A percentile compares a stretch with the other conserved stretches of the same genome.
Evolutionary conservation across 495 filamentous ascomycete species (phyloP).

Genomic region (Copromyces sp.): DNA sequence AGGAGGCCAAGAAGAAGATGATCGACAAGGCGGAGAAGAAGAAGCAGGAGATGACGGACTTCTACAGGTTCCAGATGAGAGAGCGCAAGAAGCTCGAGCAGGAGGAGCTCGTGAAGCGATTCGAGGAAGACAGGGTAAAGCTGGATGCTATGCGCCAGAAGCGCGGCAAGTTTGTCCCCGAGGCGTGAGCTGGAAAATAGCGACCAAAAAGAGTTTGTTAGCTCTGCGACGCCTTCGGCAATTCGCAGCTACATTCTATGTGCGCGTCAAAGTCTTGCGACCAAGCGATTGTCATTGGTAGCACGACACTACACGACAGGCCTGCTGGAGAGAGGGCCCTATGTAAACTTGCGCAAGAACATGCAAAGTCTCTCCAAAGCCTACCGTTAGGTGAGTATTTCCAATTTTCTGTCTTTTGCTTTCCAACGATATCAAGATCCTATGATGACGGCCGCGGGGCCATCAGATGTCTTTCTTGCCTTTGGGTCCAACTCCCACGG

Average conservation of each 20-base stretch:
- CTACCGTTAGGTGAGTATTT: not conserved
- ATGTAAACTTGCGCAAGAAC: not conserved
- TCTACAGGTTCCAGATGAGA: constrained; percentile 88
- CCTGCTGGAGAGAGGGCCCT: not conserved
- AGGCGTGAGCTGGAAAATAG: constrained; percentile 23
- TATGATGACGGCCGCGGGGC: constrained; percentile 48
- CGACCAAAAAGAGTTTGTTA: not conserved
- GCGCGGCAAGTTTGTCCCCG: constrained; percentile 48
- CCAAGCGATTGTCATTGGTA: not conserved
- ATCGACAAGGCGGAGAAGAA: constrained; percentile 57
- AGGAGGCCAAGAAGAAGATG: constrained; percentile 61
- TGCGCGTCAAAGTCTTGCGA: not conserved
- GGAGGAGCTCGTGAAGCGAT: constrained; percentile 52
- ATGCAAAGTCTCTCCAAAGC: not conserved
- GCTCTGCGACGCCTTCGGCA: not conserved
- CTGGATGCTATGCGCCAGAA: constrained; percentile 50
- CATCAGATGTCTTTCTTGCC: constrained; percentile 32
- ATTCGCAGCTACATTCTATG: not conserved
- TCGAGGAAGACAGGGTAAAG: constrained; percentile 55
- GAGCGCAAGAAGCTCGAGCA: constrained; percentile 82
- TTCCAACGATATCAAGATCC: constrained; percentile 5
- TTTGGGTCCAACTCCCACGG: constrained; percentile 14
- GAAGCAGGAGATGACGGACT: constrained; percentile 58
- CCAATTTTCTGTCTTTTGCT: not conserved
- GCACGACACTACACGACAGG: not conserved